Percentiles rank a stretch among this genome's conserved stretches.
Conservation (phyloP, 2,329 filamentous ascomycete genomes). For the Calonectria leucothoes region DNA sequence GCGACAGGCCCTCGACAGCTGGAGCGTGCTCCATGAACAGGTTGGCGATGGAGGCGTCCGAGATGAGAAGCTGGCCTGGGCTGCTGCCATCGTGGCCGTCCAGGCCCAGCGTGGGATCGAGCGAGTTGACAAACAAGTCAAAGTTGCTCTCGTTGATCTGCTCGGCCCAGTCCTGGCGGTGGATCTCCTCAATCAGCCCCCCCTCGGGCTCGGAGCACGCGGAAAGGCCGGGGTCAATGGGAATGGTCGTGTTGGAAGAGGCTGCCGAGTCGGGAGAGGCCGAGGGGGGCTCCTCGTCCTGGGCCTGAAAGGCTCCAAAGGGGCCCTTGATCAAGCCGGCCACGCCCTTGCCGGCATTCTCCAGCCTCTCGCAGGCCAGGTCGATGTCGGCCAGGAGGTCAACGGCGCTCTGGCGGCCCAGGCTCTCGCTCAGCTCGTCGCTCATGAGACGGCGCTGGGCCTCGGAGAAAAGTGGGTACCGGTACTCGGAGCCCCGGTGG, state of each 20-base stretch:
- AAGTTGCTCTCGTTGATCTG: conserved; percentile 32
- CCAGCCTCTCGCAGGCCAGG: conserved; percentile 33
- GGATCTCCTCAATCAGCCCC: conserved; percentile 35
- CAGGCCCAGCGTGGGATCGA: conserved; percentile 26
- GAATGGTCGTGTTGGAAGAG: conserved; percentile 20
- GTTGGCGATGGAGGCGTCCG: conserved; percentile 25
- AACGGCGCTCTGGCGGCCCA: conserved; percentile 39
- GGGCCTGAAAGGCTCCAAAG: conserved; percentile 35
- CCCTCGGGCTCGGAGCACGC: conserved; percentile 31
- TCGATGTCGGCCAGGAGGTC: conserved; percentile 41
- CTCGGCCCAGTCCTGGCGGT: conserved; percentile 34
- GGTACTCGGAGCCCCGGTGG: conserved; percentile 46
- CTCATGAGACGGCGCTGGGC: conserved; percentile 36
- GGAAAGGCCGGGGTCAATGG: conserved; percentile 22
- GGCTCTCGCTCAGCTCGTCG: conserved; percentile 45
- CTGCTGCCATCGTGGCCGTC: conserved; percentile 1
- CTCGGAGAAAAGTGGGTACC: conserved; percentile 57
- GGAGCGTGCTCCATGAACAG: conserved; percentile 35
- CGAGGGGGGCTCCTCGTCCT: neutral
- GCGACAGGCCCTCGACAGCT: conserved; percentile 34
- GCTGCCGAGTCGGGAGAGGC: conserved; percentile 15
- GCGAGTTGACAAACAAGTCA: conserved; percentile 32
- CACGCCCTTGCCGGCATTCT: neutral
- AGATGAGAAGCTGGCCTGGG: conserved; percentile 17
- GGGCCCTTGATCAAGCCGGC: conserved; percentile 30